Evolutionary conservation across 1,284 basidiomycete genomes (phyloP).

Genomic region (Ganoderma lingzhi): DNA sequence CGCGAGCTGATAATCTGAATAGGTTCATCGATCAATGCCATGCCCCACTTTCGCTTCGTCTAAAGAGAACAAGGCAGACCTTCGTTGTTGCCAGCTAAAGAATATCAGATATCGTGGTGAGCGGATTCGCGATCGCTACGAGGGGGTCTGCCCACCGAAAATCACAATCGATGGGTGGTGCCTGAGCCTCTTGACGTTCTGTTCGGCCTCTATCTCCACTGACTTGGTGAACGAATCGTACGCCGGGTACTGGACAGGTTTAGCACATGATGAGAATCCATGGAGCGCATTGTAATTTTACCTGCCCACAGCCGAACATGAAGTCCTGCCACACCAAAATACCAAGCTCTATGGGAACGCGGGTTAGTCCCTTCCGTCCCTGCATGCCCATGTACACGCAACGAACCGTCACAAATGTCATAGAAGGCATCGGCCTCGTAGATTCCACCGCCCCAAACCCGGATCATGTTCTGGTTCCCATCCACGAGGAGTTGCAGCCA

Average conservation of each 20-base stretch:
- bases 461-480: slow-evolving; percentile 87
- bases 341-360: slow-evolving; percentile 55
- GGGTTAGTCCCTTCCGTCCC: slow-evolving; percentile 1
- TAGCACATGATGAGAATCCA: slow-evolving; percentile 1
- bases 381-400: slow-evolving; percentile 10
- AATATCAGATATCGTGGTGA: slow-evolving; percentile 10
- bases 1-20: slow-evolving; percentile 80
- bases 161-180: slow-evolving; percentile 86
- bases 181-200: slow-evolving; percentile 76
- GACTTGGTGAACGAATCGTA: slow-evolving; percentile 75
- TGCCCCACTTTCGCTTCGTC: background rate
- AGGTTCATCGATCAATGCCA: slow-evolving; percentile 15
- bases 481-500: slow-evolving; percentile 81
- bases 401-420: slow-evolving; percentile 77
- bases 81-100: slow-evolving; percentile 88
- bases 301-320: slow-evolving; percentile 83
- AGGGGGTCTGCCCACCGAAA: slow-evolving; percentile 59
- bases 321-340: slow-evolving; percentile 91
- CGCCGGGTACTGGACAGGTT: slow-evolving; percentile 67
- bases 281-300: slow-evolving; percentile 15
- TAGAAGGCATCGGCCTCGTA: slow-evolving; percentile 85
- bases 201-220: slow-evolving; percentile 74
- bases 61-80: slow-evolving; percentile 45
- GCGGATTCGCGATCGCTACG: background rate
- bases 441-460: slow-evolving; percentile 88